These are phyloP conservation scores for Fusarium sororula DNA, from an alignment of 2,329 filamentous ascomycete genomes.

Conservation along the genomic window DNA sequence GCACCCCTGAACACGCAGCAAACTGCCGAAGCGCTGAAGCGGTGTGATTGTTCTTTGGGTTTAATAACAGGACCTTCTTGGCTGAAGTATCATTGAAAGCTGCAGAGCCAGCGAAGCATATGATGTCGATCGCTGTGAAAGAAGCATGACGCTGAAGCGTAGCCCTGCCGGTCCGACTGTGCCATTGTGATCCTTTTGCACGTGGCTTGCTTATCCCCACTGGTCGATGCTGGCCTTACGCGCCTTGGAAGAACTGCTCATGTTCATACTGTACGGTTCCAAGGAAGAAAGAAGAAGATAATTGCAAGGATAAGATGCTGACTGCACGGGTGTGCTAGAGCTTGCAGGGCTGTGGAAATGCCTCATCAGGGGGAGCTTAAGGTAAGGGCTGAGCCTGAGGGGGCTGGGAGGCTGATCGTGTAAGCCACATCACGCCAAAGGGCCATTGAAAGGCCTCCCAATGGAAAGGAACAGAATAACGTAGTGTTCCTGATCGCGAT, in stretches of 20 bases:
- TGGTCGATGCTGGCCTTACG: background rate
- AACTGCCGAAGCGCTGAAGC: slow-evolving; percentile 13
- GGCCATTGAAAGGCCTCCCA: background rate
- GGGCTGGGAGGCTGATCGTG: slow-evolving; percentile 12
- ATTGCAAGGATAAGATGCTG: background rate
- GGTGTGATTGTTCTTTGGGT: slow-evolving; percentile 11
- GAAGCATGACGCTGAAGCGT: slow-evolving; percentile 14
- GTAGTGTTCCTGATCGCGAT: background rate
- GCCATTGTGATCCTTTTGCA: slow-evolving; percentile 26
- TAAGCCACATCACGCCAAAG: slow-evolving; percentile 5
- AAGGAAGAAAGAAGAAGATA: background rate
- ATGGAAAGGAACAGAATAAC: background rate
- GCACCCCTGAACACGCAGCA: background rate
- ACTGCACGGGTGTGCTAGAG: background rate
- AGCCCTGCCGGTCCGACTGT: slow-evolving; percentile 22
- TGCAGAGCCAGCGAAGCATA: slow-evolving; percentile 26
- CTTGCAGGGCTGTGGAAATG: slow-evolving; percentile 4
- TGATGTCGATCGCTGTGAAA: background rate
- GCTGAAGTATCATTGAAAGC: background rate
- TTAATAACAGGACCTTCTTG: slow-evolving; percentile 1
- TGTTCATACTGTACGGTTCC: background rate
- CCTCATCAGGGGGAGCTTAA: background rate
- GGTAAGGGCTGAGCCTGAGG: slow-evolving; percentile 12
- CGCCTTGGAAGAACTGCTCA: background rate
- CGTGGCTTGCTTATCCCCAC: slow-evolving; percentile 9